Percentiles rank a stretch among this genome's conserved stretches.
Conservation (phyloP, 169 alveolate species). For the Prorocentrum cordatum region DNA sequence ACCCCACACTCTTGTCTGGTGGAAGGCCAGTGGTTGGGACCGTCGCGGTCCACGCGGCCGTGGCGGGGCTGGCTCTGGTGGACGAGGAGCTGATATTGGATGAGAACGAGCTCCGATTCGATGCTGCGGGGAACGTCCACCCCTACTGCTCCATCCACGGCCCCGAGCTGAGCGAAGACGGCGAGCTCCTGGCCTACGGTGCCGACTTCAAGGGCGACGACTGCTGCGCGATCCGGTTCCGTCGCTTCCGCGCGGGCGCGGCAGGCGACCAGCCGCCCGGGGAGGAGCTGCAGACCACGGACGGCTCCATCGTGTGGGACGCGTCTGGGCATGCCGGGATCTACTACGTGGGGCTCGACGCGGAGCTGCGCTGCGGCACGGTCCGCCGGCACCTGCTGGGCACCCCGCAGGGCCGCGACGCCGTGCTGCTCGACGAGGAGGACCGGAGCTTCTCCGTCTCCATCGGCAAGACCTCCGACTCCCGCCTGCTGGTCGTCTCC, state of each 20-base stretch:
- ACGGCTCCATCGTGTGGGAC: slow-evolving; percentile 24
- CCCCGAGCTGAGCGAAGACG: slow-evolving; percentile 52
- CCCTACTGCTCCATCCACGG: too few relatives aligned
- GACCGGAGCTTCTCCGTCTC: slow-evolving; percentile 14
- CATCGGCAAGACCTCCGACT: slow-evolving; percentile 14
- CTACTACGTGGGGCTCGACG: slow-evolving; percentile 39
- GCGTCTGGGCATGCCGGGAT: slow-evolving; percentile 33
- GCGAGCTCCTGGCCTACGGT: slow-evolving; percentile 5
- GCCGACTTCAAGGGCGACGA: slow-evolving; percentile 41
- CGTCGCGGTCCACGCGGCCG: too few relatives aligned
- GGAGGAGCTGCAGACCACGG: not conserved
- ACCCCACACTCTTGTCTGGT: too few relatives aligned
- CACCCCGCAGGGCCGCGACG: slow-evolving; percentile 2
- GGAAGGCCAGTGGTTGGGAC: too few relatives aligned
- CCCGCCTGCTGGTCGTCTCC: slow-evolving; percentile 5
- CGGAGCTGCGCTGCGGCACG: not conserved
- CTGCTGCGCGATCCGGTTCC: not conserved
- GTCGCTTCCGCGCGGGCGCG: not conserved
- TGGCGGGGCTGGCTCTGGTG: too few relatives aligned
- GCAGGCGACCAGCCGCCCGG: not conserved
- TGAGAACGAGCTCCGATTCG: too few relatives aligned
- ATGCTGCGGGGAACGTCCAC: too few relatives aligned
- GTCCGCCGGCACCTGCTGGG: slow-evolving; percentile 32
- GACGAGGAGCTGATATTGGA: too few relatives aligned
- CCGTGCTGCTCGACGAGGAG: slow-evolving; percentile 1